Evolutionary conservation across 176 grass and related monocot species (phyloP), one percentile per base, ranked within the genome.

Genomic region (Otatea glauca): DNA sequence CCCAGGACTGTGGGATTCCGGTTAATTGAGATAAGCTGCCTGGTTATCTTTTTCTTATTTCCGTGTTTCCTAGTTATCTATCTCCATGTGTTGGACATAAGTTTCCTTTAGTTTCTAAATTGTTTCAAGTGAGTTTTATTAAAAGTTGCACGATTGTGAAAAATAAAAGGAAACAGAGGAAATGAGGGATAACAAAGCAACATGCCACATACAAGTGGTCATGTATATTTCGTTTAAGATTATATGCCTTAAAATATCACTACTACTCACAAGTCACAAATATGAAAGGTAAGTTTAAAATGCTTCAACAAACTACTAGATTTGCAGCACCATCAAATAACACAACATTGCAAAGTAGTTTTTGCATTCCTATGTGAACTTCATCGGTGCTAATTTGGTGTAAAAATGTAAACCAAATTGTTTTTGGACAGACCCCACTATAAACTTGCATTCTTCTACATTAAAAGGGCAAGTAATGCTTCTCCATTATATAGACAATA

Each of bases 401-500:
- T 61, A 6, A 74, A 74, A 34, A 16, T 16, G 12, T 49, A 50
- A 41, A 61, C 14, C 74, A 58, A 77, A 61, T 41, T 73, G 32
- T 25, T 73, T 73, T 17, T 76, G 11, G 8, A 76, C 20, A 39
- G 12, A 39, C 13, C 5, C 17, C 53, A 23, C 32, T 61, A 41
- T 23, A 13, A 61, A 59, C 20, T 61, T 61, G 24, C 20, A 41
- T 23, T 61, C 1, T 25, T 39, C 41, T 43, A 18, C 17, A 14
- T 42, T 6, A 60, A 42, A 43, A 77, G 2, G n/a, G 37, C 56
- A 44, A 18, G 7, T 60, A 12, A 58, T 17, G 42, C 14, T 62
- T 76, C 59, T 77, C n/a, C 75, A 42, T 42, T 42, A 38, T 75
- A 39, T 37, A 39, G 18, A 4, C 5, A 75, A 75, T n/a, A 51